Percentiles rank a stretch among this genome's conserved stretches.
These are phyloP conservation scores for Fraxinus paxiana DNA, from an alignment of 305 asterid genomes.

Conservation along the genomic window DNA sequence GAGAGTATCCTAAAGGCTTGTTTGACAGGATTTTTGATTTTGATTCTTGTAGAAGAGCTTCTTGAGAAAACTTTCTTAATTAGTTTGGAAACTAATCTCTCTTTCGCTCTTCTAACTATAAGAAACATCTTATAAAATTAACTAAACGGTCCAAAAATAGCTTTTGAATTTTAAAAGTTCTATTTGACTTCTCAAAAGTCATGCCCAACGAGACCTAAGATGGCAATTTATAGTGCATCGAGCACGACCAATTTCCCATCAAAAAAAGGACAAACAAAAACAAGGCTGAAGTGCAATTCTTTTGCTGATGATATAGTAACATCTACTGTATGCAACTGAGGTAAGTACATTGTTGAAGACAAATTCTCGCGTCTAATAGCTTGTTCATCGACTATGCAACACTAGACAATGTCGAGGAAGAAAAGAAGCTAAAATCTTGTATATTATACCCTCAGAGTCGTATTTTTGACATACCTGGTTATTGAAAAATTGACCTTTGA, in stretches of 20 bases:
- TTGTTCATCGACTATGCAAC: not conserved
- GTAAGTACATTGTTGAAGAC: not conserved
- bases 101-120: not conserved
- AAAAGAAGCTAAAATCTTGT: not conserved
- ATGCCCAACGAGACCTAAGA: not conserved
- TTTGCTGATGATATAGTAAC: not conserved
- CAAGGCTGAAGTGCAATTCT: not conserved
- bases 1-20: not conserved
- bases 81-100: not conserved
- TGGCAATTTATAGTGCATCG: not conserved
- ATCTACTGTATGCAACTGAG: not conserved
- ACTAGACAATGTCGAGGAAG: not conserved
- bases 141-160: not conserved
- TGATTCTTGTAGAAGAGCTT: not conserved
- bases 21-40: not conserved
- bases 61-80: too few relatives aligned
- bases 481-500: slow-evolving; percentile 35
- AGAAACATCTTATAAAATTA: not conserved
- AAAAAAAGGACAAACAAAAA: not conserved
- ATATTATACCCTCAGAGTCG: not conserved
- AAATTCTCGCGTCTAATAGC: not conserved
- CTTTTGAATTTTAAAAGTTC: not conserved
- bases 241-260: not conserved
- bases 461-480: slow-evolving; percentile 22
- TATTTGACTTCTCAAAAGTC: not conserved